Base-by-base conservation (phyloP, 345 rosid species). In the Reutealis trisperma region DNA sequence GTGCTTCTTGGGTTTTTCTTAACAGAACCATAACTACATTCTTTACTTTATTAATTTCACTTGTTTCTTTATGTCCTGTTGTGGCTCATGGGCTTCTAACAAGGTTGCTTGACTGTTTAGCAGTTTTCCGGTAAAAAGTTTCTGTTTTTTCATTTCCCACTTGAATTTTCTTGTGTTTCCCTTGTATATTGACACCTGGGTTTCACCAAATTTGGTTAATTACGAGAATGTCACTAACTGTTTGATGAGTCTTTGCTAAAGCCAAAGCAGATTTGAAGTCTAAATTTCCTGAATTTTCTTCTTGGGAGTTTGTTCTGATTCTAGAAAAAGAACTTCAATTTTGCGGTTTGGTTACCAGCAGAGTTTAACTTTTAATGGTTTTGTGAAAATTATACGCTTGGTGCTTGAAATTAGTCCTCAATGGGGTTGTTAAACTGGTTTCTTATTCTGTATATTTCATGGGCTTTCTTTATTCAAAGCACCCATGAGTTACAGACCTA, bases 401-500 rank as follows among this genome's bases (percentile, higher is more conserved):
- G 45, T 59, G 73, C 81, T 84, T 79, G 67, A 72, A 76, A 55
- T 21, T 81, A 72, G 63, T 83, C 72, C 27, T 76, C 70, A 72
- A 88, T 90, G 94, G 84, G 73, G 64, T 74, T 59, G 32, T 75
- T 78, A 49, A 77, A 67, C 74, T 58, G 81, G 84, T 75, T 87
- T 57, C 81, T 71, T 61, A 59, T 86, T 6, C 73, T 84, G 73
- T 77, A 79, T 65, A 78, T 88, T 80, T 83, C 87, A 21, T 86
- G 90, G 86, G 67, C 63, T 61, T 52, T 84, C 75, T 78, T 79
- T 74, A 73, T 86, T 27, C 83, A 77, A 64, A 79, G 71, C 58
- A 86, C 88, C 73, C 83, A 90, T 69, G 90, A 83, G 82, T 82
- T 92, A 51, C 96, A 89, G 45, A 65, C 80, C 81, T 83, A 90